phyloP scores from a whole-genome alignment of 805 yeast species.

The Debaryomyces hansenii region DNA sequence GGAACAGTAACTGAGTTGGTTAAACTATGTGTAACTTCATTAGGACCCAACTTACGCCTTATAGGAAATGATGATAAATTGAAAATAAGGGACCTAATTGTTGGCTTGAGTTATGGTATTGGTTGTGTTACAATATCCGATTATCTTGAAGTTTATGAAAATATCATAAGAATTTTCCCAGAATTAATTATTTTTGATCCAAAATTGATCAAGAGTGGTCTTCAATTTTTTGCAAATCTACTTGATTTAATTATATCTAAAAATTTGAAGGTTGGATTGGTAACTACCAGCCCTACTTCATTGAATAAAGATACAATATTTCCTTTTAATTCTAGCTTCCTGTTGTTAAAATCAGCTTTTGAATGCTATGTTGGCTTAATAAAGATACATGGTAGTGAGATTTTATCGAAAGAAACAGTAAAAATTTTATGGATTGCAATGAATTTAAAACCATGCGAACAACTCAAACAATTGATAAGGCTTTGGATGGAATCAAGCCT shows the following conservation, averaged over 20 bases:
- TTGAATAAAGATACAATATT: constrained; percentile 42
- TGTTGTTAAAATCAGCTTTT: constrained; percentile 45
- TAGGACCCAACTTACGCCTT: constrained; percentile 39
- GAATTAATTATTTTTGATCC: constrained; percentile 42
- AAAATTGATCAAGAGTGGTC: constrained; percentile 30
- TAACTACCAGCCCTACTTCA: constrained; percentile 34
- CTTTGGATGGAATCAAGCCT: constrained; percentile 60
- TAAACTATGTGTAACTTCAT: constrained; percentile 29
- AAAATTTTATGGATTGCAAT: constrained; percentile 60
- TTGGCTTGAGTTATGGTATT: constrained; percentile 29
- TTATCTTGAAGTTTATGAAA: constrained; percentile 19
- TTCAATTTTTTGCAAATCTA: constrained; percentile 26
- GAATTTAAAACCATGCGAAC: constrained; percentile 47
- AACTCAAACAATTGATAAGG: constrained; percentile 45
- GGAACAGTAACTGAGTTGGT: constrained; percentile 23
- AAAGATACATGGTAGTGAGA: constrained; percentile 46
- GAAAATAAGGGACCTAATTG: constrained; percentile 26
- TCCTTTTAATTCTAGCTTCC: constrained; percentile 44
- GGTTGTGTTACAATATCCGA: constrained; percentile 30
- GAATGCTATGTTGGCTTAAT: constrained; percentile 60
- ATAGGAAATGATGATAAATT: constrained; percentile 15
- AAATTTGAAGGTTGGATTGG: constrained; percentile 37
- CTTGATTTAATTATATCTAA: constrained; percentile 29
- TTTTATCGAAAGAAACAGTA: constrained; percentile 48
- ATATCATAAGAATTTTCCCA: constrained; percentile 29